phyloP scores from a whole-genome alignment of 192 early-diverging fungal genomes.

The Spizellomyces sp. region DNA sequence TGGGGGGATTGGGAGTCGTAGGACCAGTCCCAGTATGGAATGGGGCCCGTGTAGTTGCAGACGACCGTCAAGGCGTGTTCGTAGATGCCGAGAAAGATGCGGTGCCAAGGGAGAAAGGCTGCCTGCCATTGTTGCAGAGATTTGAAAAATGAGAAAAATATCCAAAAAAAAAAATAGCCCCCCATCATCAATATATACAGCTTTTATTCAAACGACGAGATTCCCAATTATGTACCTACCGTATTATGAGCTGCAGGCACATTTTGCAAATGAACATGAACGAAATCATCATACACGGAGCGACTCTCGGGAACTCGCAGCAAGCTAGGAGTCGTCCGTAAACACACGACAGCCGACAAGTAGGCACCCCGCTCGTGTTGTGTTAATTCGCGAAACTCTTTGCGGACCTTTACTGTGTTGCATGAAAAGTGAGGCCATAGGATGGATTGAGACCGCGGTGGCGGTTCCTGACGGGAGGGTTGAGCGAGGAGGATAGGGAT shows the following conservation, averaged over 20 bases:
- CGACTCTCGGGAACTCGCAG: neutral
- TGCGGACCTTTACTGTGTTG: slow-evolving; percentile 6
- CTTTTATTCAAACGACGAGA: too few relatives aligned
- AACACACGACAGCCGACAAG: slow-evolving; percentile 21
- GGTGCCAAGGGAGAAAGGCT: slow-evolving; percentile 51
- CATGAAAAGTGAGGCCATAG: slow-evolving; percentile 11
- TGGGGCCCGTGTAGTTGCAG: slow-evolving; percentile 26
- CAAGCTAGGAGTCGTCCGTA: slow-evolving; percentile 16
- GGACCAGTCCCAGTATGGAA: slow-evolving; percentile 40
- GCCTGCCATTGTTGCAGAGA: too few relatives aligned
- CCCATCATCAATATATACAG: too few relatives aligned
- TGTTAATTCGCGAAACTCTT: slow-evolving; percentile 36
- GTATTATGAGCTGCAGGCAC: slow-evolving; percentile 8
- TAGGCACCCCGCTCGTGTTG: slow-evolving; percentile 9
- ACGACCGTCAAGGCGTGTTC: slow-evolving; percentile 20
- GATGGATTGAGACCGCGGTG: neutral
- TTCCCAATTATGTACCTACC: neutral
- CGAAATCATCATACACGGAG: slow-evolving; percentile 30
- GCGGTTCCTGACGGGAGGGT: neutral
- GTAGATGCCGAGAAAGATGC: slow-evolving; percentile 26
- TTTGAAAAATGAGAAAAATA: too few relatives aligned
- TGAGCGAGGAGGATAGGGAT: too few relatives aligned
- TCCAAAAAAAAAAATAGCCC: too few relatives aligned
- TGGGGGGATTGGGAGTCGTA: slow-evolving; percentile 25
- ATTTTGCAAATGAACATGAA: slow-evolving; percentile 14